These are phyloP conservation scores for Wickerhamiella infanticola DNA, from an alignment of 1,139 yeast genomes.

Conservation along the genomic window DNA sequence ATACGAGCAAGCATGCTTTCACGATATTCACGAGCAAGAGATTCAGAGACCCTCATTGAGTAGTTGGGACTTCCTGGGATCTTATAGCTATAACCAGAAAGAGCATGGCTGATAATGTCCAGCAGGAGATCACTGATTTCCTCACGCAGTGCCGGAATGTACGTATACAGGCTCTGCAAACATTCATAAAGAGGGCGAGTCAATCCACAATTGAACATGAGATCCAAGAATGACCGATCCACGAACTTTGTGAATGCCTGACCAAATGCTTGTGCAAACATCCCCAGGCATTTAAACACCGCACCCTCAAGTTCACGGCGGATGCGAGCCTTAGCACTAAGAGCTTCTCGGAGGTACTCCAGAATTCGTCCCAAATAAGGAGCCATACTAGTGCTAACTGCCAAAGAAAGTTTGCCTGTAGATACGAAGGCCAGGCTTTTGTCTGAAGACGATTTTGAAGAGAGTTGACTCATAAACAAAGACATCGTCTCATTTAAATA, in stretches of 20 bases:
- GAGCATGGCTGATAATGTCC: conserved; percentile 29
- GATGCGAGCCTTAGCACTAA: conserved; percentile 47
- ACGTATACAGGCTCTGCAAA: conserved; percentile 45
- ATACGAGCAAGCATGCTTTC: conserved; percentile 58
- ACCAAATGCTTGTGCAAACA: conserved; percentile 78
- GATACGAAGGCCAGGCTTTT: conserved; percentile 65
- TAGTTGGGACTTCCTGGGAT: conserved; percentile 77
- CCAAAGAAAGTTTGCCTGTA: conserved; percentile 71
- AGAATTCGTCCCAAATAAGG: conserved; percentile 78
- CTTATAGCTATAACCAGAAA: conserved; percentile 57
- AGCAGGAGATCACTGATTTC: conserved; percentile 58
- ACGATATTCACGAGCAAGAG: conserved; percentile 62
- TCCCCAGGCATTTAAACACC: conserved; percentile 76
- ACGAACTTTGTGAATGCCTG: conserved; percentile 88
- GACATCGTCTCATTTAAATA: conserved; percentile 69
- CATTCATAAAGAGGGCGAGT: conserved; percentile 70
- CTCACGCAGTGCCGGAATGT: conserved; percentile 68
- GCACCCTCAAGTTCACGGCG: conserved; percentile 69
- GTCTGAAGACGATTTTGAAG: conserved; percentile 45
- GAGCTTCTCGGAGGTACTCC: conserved; percentile 70
- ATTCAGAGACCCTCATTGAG: conserved; percentile 20
- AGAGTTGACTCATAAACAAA: conserved; percentile 64
- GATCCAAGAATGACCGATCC: conserved; percentile 64
- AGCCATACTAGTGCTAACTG: conserved; percentile 76
- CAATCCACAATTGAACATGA: conserved; percentile 69